A percentile compares a stretch with the other conserved stretches of the same genome.
phyloP scores from a whole-genome alignment of 768 basidiomycete genomes.

The Boletus vinaceobasis region DNA sequence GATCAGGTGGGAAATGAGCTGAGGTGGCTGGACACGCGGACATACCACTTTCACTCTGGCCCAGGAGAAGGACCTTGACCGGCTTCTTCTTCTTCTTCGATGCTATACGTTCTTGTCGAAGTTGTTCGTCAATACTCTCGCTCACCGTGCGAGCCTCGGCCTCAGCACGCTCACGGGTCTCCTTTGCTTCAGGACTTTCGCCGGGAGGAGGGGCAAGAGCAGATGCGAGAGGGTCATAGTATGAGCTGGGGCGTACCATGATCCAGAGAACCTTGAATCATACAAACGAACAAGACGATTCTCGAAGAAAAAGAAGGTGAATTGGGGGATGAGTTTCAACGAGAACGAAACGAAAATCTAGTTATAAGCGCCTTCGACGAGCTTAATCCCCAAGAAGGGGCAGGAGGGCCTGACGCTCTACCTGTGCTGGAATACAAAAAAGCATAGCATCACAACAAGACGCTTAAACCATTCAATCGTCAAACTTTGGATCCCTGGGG shows the following conservation, averaged over 20 bases:
- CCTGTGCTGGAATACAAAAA: no score
- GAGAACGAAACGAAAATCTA: background rate
- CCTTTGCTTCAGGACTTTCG: conserved; percentile 58
- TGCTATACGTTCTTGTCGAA: conserved; percentile 56
- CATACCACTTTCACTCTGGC: conserved; percentile 69
- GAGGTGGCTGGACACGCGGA: background rate
- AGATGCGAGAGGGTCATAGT: conserved; percentile 62
- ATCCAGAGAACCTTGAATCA: background rate
- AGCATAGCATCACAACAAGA: no score
- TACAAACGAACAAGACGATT: background rate
- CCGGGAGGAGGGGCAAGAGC: conserved; percentile 61
- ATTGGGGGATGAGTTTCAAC: background rate
- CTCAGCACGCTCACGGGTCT: conserved; percentile 56
- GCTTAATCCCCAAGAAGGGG: background rate
- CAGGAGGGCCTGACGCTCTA: background rate
- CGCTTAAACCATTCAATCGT: no score
- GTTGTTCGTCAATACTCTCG: conserved; percentile 74
- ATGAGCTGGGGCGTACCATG: conserved; percentile 37
- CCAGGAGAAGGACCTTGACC: conserved; percentile 71
- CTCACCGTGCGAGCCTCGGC: conserved; percentile 60
- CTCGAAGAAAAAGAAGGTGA: background rate
- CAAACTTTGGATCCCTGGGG: no score
- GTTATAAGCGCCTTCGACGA: background rate
- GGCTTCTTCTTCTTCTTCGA: conserved; percentile 63
- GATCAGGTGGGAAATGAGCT: conserved; percentile 4